phyloP scores from a whole-genome alignment of 805 yeast species.

The Kodamaea sagamina region DNA sequence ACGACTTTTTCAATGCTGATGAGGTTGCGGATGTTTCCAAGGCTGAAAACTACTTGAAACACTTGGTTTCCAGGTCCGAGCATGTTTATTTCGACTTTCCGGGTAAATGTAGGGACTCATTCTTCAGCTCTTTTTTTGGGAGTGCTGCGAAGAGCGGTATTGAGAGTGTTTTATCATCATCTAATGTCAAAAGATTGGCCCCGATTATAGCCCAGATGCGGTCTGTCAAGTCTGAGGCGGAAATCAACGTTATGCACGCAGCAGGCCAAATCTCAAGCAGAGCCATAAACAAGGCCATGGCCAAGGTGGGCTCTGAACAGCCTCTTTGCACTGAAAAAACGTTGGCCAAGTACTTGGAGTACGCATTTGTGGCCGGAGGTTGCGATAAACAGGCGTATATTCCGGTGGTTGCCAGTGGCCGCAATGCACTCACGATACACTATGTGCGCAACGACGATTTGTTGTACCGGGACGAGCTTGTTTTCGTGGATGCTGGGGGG shows the following conservation, averaged over 20 bases:
- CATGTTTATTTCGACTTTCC: conserved; percentile 56
- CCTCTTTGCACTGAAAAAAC: conserved; percentile 73
- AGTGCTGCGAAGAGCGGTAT: conserved; percentile 3
- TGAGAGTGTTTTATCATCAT: conserved; percentile 21
- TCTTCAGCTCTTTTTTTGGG: conserved; percentile 19
- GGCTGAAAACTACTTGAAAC: conserved; percentile 45
- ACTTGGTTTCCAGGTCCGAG: conserved; percentile 50
- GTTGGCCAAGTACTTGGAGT: conserved; percentile 77
- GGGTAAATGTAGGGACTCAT: conserved; percentile 13
- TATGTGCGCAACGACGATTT: conserved; percentile 90
- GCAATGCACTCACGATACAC: conserved; percentile 87
- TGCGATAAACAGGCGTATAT: conserved; percentile 88
- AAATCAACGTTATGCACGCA: conserved; percentile 72
- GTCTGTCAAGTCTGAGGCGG: conserved; percentile 72
- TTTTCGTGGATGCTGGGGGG: conserved; percentile 94
- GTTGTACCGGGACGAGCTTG: conserved; percentile 74
- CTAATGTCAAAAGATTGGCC: conserved; percentile 44
- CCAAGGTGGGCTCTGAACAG: conserved; percentile 44
- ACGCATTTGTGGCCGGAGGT: conserved; percentile 81
- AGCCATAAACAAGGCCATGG: conserved; percentile 82
- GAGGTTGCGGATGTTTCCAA: conserved; percentile 54
- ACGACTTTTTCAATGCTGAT: conserved; percentile 87
- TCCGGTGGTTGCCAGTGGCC: conserved; percentile 96
- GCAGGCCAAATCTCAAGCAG: conserved; percentile 83
- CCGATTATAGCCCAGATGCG: conserved; percentile 53